Evolutionary conservation across 805 yeast species (phyloP), one percentile per base, ranked within the genome.

Genomic region (Zygotorulaspora florentina): DNA sequence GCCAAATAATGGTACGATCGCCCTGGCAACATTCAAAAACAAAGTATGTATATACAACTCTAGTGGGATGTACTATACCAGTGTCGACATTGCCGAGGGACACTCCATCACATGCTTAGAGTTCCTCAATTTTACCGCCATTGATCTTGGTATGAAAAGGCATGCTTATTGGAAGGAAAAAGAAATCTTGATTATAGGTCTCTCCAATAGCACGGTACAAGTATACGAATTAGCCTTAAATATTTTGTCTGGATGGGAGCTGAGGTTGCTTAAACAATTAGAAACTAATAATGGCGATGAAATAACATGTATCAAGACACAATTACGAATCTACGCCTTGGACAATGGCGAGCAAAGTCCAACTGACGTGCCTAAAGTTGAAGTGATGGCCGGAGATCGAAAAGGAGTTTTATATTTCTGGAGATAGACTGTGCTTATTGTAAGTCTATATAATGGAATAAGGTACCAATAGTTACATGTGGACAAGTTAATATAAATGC

Each of bases 1-100:
- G 0, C 72, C 75, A 53, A 78, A 75, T 39, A 65, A 78, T 1
- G 90, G 88, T 0, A 66, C 69, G 37, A 71, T 84, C 36, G 75
- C 76, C 2, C 56, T 72, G 0, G 50, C 71, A 10, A 49, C 53
- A 8, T 36, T 26, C 18, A 36, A 45, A 11, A 47, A 45, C 28
- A 31, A 27, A 3, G 12, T 62, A 12, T 13, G 38, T 4, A 34
- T 83, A 0, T 76, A 62, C 55, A 80, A 79, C 8, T 58, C 82
- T 15, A 82, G 83, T 56, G 87, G 87, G 1, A 71, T 72, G 7
- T 37, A 59, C 3, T 67, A 77, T 8, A 39, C 66, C 12, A 41
- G 58, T 8, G 50, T 62, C 17, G 30, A 35, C 8, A 30, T 68
- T 23, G 41, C 36, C 17, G 33, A 36, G 28, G 57, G 60, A 35